Evolutionary conservation across 371 early-diverging fungal genomes (phyloP), one percentile per base, ranked within the genome.

Genomic region (Catenaria anguillulae): DNA sequence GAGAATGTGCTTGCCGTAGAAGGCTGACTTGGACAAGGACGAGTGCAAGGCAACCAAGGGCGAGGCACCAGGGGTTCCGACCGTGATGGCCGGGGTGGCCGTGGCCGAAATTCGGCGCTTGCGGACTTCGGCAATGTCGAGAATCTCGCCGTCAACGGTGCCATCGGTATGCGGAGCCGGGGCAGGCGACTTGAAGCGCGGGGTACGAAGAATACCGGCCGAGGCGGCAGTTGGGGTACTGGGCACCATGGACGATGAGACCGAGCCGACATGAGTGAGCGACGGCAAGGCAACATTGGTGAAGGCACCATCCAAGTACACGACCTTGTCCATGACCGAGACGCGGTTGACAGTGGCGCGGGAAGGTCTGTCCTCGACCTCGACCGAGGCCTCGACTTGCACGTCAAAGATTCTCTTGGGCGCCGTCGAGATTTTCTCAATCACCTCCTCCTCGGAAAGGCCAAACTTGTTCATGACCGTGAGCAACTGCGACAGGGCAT

Each of bases 1-100:
- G 55, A 93, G 71, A 46, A 97, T 87, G 72, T 92, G 88, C 74
- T 91, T 85, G 66, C 84, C 85, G 70, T 84, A 90, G 84, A 93
- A 97, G 33, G 94, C 90, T 55, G 92, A 91, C 60, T 82, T 73
- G 24, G 73, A 69, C 60, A 4, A 46, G 63, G 17, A 36, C 52
- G 13, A 31, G 34, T 24, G 45, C 59, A 6, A 67, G 67, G 48
- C 19, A 17, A 21, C 13, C 21, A 46, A 23, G 26, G 55, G 62
- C 42, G 21, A 5, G 31, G 55, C 24, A 31, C 34, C 33, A 17
- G 54, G 17, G n/a, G 55, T 31, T 5, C 40, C 40, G 17, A 17
- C 61, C 12, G 29, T 48, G 15, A 58, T 12, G 8, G 43, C 46
- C 13, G 55, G 36, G 24, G 40, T 17, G 40, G 40, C 40, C 10